Percentiles rank a stretch among this genome's conserved stretches.
Conservation (phyloP, 2,329 filamentous ascomycete genomes). For the Cytospora piceae region DNA sequence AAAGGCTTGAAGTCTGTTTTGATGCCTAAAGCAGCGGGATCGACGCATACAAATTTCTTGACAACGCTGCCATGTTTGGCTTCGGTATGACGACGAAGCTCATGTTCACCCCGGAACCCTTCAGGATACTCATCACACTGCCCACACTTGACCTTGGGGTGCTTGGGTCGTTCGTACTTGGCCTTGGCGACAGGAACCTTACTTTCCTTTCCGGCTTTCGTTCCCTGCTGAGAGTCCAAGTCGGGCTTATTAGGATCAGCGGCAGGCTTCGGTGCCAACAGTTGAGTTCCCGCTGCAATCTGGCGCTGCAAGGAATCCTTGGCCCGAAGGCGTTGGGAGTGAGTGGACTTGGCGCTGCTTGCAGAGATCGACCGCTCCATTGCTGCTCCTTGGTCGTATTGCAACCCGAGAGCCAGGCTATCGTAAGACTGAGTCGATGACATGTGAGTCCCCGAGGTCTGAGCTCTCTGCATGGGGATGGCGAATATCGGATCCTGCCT, state of each 20-base stretch:
- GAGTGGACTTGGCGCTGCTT: conserved; percentile 44
- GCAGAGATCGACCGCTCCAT: conserved; percentile 22
- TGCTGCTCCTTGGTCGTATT: conserved; percentile 2
- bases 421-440: conserved; percentile 10
- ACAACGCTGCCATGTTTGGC: conserved; percentile 64
- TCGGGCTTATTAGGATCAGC: conserved; percentile 36
- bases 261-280: conserved; percentile 51
- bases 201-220: conserved; percentile 42
- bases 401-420: conserved; percentile 18
- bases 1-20: conserved; percentile 53
- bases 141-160: conserved; percentile 71
- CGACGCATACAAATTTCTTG: conserved; percentile 62
- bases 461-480: conserved; percentile 20
- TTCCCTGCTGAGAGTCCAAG: conserved; percentile 29
- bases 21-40: conserved; percentile 50
- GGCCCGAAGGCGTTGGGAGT: conserved; percentile 51
- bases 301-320: conserved; percentile 54
- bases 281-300: conserved; percentile 41
- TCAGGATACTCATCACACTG: conserved; percentile 73
- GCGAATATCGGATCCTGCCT: conserved; percentile 11
- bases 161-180: conserved; percentile 64
- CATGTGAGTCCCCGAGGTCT: conserved; percentile 14
- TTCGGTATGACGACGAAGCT: conserved; percentile 70
- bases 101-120: conserved; percentile 86
- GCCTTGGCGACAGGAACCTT: conserved; percentile 50